These are phyloP conservation scores for Silene uniflora DNA, from an alignment of 148 eudicot species.

Conservation along the genomic window DNA sequence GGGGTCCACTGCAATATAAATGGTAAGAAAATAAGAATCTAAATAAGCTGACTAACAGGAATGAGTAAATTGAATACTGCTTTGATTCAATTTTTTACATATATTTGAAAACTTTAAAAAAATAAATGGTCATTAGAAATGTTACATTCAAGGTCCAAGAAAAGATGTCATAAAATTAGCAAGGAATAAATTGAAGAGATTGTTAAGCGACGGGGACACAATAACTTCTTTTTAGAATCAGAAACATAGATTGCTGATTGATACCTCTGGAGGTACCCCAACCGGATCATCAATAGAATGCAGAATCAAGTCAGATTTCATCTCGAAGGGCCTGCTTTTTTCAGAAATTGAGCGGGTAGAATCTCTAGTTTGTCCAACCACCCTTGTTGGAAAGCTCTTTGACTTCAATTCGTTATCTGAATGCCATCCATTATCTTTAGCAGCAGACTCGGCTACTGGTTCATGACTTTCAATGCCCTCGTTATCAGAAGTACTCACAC, in stretches of 20 bases:
- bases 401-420: conserved; percentile 73
- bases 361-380: conserved; percentile 35
- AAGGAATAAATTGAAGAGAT: background rate
- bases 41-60: background rate
- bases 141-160: background rate
- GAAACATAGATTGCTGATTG: background rate
- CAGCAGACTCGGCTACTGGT: conserved; percentile 34
- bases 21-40: conserved; percentile 4
- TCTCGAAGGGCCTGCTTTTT: conserved; percentile 25
- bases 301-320: conserved; percentile 29
- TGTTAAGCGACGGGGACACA: background rate
- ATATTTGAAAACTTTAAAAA: background rate
- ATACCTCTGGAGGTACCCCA: conserved; percentile 93
- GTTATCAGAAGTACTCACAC: conserved; percentile 56
- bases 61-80: background rate
- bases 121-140: background rate
- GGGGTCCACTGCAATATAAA: conserved; percentile 85
- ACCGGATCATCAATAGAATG: conserved; percentile 51
- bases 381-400: conserved; percentile 57
- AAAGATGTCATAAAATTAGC: background rate
- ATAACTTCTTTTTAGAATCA: background rate
- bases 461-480: conserved; percentile 50
- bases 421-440: conserved; percentile 58
- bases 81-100: background rate
- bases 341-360: conserved; percentile 33